Conservation (phyloP, 768 basidiomycete genomes). For the Mrakia blollopis region DNA sequence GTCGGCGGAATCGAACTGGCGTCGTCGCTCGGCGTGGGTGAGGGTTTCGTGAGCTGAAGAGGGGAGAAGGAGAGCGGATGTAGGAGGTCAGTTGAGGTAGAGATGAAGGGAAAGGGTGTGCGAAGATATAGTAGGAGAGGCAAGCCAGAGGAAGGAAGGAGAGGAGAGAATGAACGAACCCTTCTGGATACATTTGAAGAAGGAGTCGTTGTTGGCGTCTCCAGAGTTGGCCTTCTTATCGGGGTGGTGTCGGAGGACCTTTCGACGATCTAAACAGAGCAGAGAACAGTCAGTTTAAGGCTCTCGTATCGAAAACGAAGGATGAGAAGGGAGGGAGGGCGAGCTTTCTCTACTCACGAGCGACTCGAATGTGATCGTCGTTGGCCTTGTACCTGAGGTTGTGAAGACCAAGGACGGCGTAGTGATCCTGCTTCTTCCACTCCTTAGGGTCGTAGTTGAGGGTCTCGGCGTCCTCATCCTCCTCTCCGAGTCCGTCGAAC, state of each 20-base stretch:
- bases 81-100: not conserved
- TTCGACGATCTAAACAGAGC: conserved; percentile 74
- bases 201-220: conserved; percentile 90
- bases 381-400: conserved; percentile 80
- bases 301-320: not conserved
- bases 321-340: not conserved
- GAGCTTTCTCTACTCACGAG: conserved; percentile 60
- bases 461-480: conserved; percentile 68
- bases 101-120: not conserved
- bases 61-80: not conserved
- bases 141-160: not conserved
- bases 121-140: conserved; percentile 12
- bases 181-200: conserved; percentile 99
- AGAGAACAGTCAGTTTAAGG: no score
- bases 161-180: conserved; percentile 37
- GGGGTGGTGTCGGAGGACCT: conserved; percentile 97
- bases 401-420: conserved; percentile 90
- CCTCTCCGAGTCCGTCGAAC: conserved; percentile 82
- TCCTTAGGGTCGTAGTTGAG: conserved; percentile 86
- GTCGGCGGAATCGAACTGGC: conserved; percentile 96
- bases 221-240: conserved; percentile 84
- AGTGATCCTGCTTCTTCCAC: conserved; percentile 99
- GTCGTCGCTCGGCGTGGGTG: conserved; percentile 74
- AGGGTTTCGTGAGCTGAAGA: conserved; percentile 78
- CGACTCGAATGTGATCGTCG: conserved; percentile 88